These are phyloP conservation scores for Sclerotinia subarctica DNA, from an alignment of 2,329 filamentous ascomycete species.

Conservation along the genomic window DNA sequence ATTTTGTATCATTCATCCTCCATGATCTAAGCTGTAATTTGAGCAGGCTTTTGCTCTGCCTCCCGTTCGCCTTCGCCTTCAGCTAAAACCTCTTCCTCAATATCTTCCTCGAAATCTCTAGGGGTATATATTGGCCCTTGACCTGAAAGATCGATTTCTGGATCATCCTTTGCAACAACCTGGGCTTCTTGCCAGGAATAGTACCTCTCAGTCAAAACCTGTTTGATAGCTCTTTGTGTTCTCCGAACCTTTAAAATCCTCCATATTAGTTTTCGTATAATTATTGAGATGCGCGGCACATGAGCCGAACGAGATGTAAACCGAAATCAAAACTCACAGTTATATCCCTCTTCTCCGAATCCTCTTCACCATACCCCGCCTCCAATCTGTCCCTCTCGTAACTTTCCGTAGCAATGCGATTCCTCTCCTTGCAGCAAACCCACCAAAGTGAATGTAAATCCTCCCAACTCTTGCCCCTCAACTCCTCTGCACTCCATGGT, in stretches of 20 bases:
- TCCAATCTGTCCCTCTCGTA: slow-evolving; percentile 65
- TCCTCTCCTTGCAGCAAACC: slow-evolving; percentile 87
- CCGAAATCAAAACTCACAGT: slow-evolving; percentile 53
- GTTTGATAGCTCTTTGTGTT: slow-evolving; percentile 81
- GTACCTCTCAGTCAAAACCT: slow-evolving; percentile 80
- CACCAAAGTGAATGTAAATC: slow-evolving; percentile 93
- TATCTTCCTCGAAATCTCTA: slow-evolving; percentile 26
- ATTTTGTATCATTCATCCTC: slow-evolving; percentile 1
- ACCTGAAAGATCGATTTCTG: slow-evolving; percentile 54
- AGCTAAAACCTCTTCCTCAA: slow-evolving; percentile 35
- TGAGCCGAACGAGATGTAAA: slow-evolving; percentile 12
- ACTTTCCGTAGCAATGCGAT: slow-evolving; percentile 77
- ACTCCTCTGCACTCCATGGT: slow-evolving; percentile 79
- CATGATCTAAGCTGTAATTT: slow-evolving; percentile 10
- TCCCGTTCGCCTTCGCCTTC: slow-evolving; percentile 2
- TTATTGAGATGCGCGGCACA: not conserved
- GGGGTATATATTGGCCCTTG: slow-evolving; percentile 35
- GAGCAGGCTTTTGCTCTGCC: slow-evolving; percentile 3
- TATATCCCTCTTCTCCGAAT: slow-evolving; percentile 60
- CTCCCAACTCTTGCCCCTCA: slow-evolving; percentile 88
- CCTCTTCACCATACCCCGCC: slow-evolving; percentile 69
- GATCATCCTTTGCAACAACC: slow-evolving; percentile 61
- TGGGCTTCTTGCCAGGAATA: slow-evolving; percentile 82
- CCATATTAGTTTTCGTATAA: slow-evolving; percentile 11
- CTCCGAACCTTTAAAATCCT: slow-evolving; percentile 56